A percentile compares a stretch with the other conserved stretches of the same genome.
Conservation (phyloP, 805 yeast species). For the Candida verbasci region DNA sequence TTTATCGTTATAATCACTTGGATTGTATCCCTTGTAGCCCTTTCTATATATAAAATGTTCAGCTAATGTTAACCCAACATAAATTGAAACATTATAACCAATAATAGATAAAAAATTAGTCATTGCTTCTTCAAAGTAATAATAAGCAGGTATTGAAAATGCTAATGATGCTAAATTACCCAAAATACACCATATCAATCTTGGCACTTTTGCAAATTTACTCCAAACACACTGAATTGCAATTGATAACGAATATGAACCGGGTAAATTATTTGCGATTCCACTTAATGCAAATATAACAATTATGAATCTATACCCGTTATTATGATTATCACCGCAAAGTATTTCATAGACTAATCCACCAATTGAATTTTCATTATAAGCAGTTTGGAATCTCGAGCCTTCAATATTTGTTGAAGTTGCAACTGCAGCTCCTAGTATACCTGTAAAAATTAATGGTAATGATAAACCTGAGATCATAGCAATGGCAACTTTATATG, state of each 20-base stretch:
- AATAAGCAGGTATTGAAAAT: conserved; percentile 32
- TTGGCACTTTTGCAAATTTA: conserved; percentile 24
- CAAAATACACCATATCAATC: conserved; percentile 30
- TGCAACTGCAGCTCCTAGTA: conserved; percentile 30
- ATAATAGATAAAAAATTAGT: conserved; percentile 28
- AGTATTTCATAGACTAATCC: conserved; percentile 27
- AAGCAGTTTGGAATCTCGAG: conserved; percentile 9
- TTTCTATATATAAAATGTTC: conserved; percentile 26
- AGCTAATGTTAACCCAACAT: conserved; percentile 25
- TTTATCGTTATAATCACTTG: conserved; percentile 19
- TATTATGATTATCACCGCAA: conserved; percentile 21
- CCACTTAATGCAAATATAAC: conserved; percentile 28
- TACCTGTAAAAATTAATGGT: conserved; percentile 25
- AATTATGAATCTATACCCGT: conserved; percentile 27
- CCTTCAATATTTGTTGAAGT: conserved; percentile 13
- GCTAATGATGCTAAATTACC: conserved; percentile 30
- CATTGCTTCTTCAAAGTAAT: conserved; percentile 26
- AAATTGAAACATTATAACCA: conserved; percentile 29
- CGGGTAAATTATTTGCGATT: conserved; percentile 30
- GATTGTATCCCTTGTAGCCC: conserved; percentile 22
- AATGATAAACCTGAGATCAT: conserved; percentile 24
- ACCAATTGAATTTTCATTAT: conserved; percentile 23
- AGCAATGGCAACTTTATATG: conserved; percentile 22
- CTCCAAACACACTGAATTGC: conserved; percentile 30
- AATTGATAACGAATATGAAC: conserved; percentile 27